phyloP scores from a whole-genome alignment of 2,329 filamentous ascomycete genomes.

The Colletotrichum gloeosporioides region DNA sequence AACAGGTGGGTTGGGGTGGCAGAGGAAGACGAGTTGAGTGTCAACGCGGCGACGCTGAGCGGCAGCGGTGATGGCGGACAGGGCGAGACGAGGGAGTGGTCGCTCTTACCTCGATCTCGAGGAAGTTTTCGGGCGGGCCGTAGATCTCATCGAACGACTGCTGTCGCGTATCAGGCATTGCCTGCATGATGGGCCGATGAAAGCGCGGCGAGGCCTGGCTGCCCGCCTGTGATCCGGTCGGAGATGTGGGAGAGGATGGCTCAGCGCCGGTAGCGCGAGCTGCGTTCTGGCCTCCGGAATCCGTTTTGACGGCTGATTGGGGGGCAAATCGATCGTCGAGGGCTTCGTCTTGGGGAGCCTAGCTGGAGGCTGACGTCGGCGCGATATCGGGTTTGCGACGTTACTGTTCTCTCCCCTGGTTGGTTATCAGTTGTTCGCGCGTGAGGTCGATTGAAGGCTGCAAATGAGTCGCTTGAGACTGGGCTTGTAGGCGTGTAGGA shows the following conservation, averaged over 20 bases:
- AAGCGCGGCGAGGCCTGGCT: conserved; percentile 36
- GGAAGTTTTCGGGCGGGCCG: conserved; percentile 96
- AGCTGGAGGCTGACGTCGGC: not conserved
- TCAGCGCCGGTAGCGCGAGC: conserved; percentile 36
- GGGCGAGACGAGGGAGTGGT: not conserved
- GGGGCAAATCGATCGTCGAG: not conserved
- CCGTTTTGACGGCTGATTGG: conserved; percentile 45
- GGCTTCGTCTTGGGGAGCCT: not conserved
- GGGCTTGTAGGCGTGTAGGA: not conserved
- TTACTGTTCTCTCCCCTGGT: not conserved
- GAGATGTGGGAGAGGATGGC: conserved; percentile 26
- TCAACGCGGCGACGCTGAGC: not conserved
- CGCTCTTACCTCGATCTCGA: conserved; percentile 86
- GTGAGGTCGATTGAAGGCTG: not conserved
- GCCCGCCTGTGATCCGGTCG: conserved; percentile 23
- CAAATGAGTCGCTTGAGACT: not conserved
- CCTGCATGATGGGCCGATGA: conserved; percentile 65
- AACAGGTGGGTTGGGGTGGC: not conserved
- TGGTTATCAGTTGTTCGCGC: not conserved
- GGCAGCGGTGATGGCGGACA: not conserved
- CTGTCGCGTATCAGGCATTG: conserved; percentile 76
- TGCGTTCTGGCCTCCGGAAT: conserved; percentile 41
- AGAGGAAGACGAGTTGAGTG: not conserved
- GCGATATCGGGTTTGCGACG: not conserved
- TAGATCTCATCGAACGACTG: conserved; percentile 99